These are phyloP conservation scores for Leptographium lundbergii DNA, from an alignment of 2,329 filamentous ascomycete genomes.

Conservation along the genomic window DNA sequence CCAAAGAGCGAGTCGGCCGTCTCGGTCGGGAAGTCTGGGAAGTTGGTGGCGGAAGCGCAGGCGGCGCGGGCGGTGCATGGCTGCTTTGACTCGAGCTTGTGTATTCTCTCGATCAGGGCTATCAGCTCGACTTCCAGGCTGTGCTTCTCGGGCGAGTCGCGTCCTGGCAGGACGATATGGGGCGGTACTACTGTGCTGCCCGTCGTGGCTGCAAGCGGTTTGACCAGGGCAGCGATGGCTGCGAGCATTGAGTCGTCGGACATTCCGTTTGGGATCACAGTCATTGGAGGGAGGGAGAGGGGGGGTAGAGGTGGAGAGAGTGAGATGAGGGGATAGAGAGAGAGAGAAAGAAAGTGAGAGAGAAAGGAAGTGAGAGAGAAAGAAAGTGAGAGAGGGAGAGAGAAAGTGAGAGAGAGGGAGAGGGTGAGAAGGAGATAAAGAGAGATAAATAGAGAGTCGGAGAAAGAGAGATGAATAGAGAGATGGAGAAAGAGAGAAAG, in stretches of 20 bases:
- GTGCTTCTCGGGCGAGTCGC: constrained; percentile 61
- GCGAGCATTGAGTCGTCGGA: constrained; percentile 17
- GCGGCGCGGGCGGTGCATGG: constrained; percentile 42
- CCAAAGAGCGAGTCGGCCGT: constrained; percentile 51
- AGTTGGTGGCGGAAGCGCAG: constrained; percentile 36
- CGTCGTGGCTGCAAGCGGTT: constrained; percentile 18
- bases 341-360: no score
- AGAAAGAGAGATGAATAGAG: background rate
- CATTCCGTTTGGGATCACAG: constrained; percentile 13
- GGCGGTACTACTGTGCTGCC: constrained; percentile 14
- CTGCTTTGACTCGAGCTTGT: constrained; percentile 54
- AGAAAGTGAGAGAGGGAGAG: background rate
- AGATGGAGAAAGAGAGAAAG: background rate
- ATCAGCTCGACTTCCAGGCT: constrained; percentile 73
- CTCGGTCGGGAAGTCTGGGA: constrained; percentile 77
- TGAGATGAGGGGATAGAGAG: no score
- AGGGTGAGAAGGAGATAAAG: no score
- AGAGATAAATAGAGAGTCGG: background rate
- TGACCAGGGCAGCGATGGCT: constrained; percentile 19
- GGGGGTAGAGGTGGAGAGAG: background rate
- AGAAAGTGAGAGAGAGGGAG: background rate
- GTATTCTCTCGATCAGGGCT: constrained; percentile 64
- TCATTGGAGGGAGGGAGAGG: constrained; percentile 1
- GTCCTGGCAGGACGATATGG: constrained; percentile 62
- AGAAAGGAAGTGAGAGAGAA: no score